Conservation (phyloP, 73 alveolate genomes). For the Uronychia setigera region DNA sequence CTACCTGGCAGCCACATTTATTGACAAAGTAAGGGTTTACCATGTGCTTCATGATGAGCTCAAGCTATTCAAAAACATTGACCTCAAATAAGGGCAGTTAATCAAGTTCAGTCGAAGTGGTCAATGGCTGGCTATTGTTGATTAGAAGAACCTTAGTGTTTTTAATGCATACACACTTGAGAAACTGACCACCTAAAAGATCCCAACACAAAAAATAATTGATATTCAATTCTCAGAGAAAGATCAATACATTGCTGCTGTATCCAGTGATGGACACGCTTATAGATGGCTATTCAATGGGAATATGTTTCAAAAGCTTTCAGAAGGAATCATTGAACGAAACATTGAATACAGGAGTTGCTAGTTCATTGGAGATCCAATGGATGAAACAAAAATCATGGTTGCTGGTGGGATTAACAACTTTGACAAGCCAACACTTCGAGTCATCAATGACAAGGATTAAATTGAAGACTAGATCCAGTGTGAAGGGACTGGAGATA, state of each 20-base stretch:
- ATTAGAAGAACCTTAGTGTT: conserved; percentile 79
- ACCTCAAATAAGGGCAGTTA: conserved; percentile 72
- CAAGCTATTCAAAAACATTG: conserved; percentile 81
- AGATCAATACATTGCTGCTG: conserved; percentile 31
- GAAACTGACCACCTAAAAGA: conserved; percentile 30
- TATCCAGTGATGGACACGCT: conserved; percentile 46
- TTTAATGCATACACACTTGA: conserved; percentile 91
- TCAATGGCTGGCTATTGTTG: conserved; percentile 85
- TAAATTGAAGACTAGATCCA: neutral
- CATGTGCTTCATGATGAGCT: conserved; percentile 92
- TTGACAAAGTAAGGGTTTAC: conserved; percentile 92
- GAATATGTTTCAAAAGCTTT: neutral
- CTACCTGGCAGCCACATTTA: conserved; percentile 96
- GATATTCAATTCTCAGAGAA: conserved; percentile 19
- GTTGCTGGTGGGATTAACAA: conserved; percentile 22
- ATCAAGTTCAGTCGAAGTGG: conserved; percentile 95
- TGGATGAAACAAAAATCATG: conserved; percentile 11
- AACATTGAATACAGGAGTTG: conserved; percentile 43
- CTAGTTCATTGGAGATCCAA: conserved; percentile 4
- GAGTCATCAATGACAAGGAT: neutral
- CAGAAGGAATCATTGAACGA: conserved; percentile 40
- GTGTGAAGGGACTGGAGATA: neutral
- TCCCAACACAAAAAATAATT: conserved; percentile 33
- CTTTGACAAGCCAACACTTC: neutral
- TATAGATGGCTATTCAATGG: conserved; percentile 14